Evolutionary conservation across 306 rosid genomes (phyloP), one percentile per base, ranked within the genome.

Genomic region (Castanea sativa): DNA sequence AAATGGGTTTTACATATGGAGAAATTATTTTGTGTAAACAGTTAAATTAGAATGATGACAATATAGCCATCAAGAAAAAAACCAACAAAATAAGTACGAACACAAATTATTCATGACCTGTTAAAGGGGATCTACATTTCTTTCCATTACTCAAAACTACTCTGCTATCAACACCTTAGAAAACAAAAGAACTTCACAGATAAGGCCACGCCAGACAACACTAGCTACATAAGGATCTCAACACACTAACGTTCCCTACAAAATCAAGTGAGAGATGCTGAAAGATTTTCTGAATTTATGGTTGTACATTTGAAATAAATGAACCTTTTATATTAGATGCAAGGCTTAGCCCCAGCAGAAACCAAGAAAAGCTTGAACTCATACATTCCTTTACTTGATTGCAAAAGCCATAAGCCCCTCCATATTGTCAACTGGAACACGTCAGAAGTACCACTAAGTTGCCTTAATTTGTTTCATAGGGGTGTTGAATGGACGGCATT

Each of bases 321-420:
- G 59, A 74, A 64, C 64, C 64, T 83, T 73, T 81, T 74, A 8
- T 45, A 35, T 75, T 69, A 82, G 81, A 82, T 81, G 32, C 38
- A 68, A 68, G 15, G 72, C 20, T 83, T 74, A 76, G 75, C 76
- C 68, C 67, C 74, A 78, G 13, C 69, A 78, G 63, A 80, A 82
- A 76, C 70, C 45, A 69, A 75, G 41, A 49, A 3, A 73, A 10
- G 75, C 19, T 38, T 2, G 61, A 80, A 80, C 16, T 45, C 53
- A 21, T 55, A 61, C 68, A 49, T 68, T 19, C 76, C 76, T 77
- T 76, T 80, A 82, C 78, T 83, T 73, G 4, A 7, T 56, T 77
- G 69, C 60, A 73, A 30, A 67, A 81, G 23, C 76, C 69, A 64
- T 49, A 78, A 65, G 74, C 70, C 63, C 63, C 16, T 60, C 41